Percentiles rank a stretch among this genome's conserved stretches.
phyloP scores from a whole-genome alignment of 2,329 filamentous ascomycete genomes.

The Penicillium sp. region DNA sequence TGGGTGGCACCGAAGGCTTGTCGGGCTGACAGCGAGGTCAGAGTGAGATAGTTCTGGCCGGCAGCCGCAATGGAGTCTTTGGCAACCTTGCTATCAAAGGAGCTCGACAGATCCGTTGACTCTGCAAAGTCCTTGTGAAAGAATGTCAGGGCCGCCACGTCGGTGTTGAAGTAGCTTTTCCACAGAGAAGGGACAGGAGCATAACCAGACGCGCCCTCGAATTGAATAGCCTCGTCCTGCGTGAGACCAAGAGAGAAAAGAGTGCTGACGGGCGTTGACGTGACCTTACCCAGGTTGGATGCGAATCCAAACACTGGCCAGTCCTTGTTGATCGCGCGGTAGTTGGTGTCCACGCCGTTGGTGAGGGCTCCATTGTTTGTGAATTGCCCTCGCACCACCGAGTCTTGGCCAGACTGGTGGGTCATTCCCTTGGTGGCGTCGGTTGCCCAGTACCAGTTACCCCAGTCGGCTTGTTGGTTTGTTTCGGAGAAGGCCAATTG shows the following conservation, averaged over 20 bases:
- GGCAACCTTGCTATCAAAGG: constrained; percentile 40
- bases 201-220: constrained; percentile 38
- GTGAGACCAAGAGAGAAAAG: constrained; percentile 48
- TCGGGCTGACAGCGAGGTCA: constrained; percentile 49
- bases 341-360: constrained; percentile 45
- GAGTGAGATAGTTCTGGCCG: constrained; percentile 45
- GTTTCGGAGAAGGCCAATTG: constrained; percentile 45
- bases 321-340: constrained; percentile 43
- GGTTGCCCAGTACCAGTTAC: constrained; percentile 50
- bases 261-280: constrained; percentile 29
- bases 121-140: constrained; percentile 46
- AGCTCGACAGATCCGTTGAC: constrained; percentile 28
- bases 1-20: constrained; percentile 49
- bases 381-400: constrained; percentile 45
- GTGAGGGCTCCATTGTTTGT: constrained; percentile 38
- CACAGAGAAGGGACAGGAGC: constrained; percentile 43
- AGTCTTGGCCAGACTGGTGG: constrained; percentile 45
- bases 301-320: constrained; percentile 53
- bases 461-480: constrained; percentile 48
- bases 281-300: constrained; percentile 44
- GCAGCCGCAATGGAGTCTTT: constrained; percentile 41
- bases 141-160: constrained; percentile 37
- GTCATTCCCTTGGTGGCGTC: constrained; percentile 37
- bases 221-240: constrained; percentile 48
- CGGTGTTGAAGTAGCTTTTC: constrained; percentile 44